Conservation (phyloP, 805 yeast species). For the Millerozyma miso region DNA sequence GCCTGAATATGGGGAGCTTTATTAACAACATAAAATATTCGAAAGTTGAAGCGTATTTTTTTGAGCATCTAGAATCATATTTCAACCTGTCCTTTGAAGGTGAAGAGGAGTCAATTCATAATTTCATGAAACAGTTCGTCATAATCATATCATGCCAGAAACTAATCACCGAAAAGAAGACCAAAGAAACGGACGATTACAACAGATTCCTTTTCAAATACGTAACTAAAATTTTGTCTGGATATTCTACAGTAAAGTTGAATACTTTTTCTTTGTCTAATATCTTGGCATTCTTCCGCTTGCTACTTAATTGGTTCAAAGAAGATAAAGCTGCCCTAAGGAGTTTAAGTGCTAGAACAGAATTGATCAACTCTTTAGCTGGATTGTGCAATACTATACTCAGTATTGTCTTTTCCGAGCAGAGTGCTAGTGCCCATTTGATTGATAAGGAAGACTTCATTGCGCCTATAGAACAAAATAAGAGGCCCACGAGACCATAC, state of each 20-base stretch:
- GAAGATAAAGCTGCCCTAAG: conserved; percentile 34
- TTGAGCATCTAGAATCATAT: conserved; percentile 11
- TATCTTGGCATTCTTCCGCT: conserved; percentile 31
- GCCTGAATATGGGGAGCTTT: conserved; percentile 14
- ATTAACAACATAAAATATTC: conserved; percentile 18
- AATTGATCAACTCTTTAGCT: conserved; percentile 9
- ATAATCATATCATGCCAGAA: conserved; percentile 19
- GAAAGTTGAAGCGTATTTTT: conserved; percentile 21
- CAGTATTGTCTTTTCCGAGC: neutral
- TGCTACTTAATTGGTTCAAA: conserved; percentile 55
- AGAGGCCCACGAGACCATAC: conserved; percentile 48
- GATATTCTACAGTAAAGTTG: conserved; percentile 2
- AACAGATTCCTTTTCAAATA: conserved; percentile 16
- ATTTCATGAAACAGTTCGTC: conserved; percentile 20
- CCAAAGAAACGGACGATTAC: conserved; percentile 7
- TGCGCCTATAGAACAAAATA: conserved; percentile 8
- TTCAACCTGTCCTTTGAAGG: conserved; percentile 10
- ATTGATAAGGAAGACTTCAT: conserved; percentile 1
- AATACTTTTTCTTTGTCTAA: conserved; percentile 4
- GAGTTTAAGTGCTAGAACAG: conserved; percentile 8
- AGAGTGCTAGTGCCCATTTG: conserved; percentile 4
- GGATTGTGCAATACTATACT: conserved; percentile 14
- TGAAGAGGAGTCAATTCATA: conserved; percentile 6
- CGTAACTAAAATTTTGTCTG: conserved; percentile 16
- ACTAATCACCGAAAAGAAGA: conserved; percentile 9